Evolutionary conservation across 177 flowering plant genomes (phyloP).

Genomic region (Tripterygium wilfordii): DNA sequence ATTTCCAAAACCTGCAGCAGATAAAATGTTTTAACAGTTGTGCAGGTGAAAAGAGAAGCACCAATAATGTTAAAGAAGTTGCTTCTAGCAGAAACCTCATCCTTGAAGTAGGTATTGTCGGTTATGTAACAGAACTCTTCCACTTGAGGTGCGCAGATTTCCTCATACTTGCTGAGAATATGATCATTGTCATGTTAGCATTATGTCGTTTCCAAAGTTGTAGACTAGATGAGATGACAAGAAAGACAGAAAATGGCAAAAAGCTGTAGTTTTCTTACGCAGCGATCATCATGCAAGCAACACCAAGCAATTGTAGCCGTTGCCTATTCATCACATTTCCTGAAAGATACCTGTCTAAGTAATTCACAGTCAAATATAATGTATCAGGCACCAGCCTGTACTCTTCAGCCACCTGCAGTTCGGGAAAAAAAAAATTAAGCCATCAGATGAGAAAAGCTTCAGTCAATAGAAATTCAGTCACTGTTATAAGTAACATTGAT

Average conservation of each 20-base stretch:
- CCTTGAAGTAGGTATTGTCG: conserved; percentile 89
- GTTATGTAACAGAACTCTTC: conserved; percentile 98
- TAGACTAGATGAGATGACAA: not conserved
- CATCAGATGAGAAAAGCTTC: not conserved
- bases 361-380: conserved; percentile 58
- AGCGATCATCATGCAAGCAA: conserved; percentile 86
- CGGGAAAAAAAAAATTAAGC: no score
- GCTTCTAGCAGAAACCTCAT: conserved; percentile 60
- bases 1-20: conserved; percentile 76
- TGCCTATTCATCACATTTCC: conserved; percentile 60
- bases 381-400: conserved; percentile 77
- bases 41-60: no score
- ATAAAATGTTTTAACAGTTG: no score
- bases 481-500: no score
- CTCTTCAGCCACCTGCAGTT: conserved; percentile 71
- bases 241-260: no score
- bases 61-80: no score
- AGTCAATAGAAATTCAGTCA: no score
- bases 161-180: conserved; percentile 82
- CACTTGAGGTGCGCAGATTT: conserved; percentile 97
- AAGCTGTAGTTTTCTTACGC: conserved; percentile 68
- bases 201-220: not conserved
- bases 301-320: conserved; percentile 61
- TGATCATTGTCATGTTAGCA: not conserved
- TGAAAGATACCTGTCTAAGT: conserved; percentile 70